Base-by-base conservation (phyloP, 805 yeast species). In the Yarrowia osloensis region DNA sequence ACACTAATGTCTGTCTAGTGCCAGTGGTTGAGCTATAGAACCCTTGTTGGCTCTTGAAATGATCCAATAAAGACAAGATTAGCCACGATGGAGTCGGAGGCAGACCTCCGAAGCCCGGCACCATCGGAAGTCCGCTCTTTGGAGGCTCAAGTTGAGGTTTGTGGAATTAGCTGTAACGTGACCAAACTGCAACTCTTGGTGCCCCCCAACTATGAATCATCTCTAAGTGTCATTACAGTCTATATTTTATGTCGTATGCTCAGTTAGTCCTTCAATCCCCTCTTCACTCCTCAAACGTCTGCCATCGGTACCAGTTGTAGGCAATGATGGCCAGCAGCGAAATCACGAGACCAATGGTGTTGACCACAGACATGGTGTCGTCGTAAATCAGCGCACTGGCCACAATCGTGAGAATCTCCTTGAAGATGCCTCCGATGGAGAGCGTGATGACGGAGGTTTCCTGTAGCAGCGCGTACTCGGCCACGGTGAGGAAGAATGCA, bases 341-440 rank as follows among this genome's bases (percentile, higher is more conserved):
- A 8, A 94, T 78, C 0, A 83, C 70, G 73, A 95, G 82, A 0
- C 99, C 99, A 9, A 88, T 66, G 59, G 85, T 78, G 77, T 95
- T 95, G 66, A 90, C 76, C 21, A 82, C 73, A 8, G 89, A 85
- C 62, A 95, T 80, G 42, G 77, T 76, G 76, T 95, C 99, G 46
- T 88, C 88, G 76, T 91, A 90, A 1, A 93, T 81, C 5, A 91
- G 70, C 35, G 84, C 77, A 67, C 94, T 86, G 4, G 87, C 79
- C 1, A 88, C 82, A 42, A 95, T 91, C 0, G 99, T 95, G 55
- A 93, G 79, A 17, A 95, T 81, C 76, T 95, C 99, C 75, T 95
- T 95, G 75, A 94, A 90, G 19, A 95, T 90, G 0, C 99, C 99
- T 0, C 96, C 96, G 49, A 95, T 85, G 6, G 96, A 88, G 33